These are phyloP conservation scores for Chlamydomonas schloesseri DNA, from an alignment of 139 green algal species.

Conservation along the genomic window DNA sequence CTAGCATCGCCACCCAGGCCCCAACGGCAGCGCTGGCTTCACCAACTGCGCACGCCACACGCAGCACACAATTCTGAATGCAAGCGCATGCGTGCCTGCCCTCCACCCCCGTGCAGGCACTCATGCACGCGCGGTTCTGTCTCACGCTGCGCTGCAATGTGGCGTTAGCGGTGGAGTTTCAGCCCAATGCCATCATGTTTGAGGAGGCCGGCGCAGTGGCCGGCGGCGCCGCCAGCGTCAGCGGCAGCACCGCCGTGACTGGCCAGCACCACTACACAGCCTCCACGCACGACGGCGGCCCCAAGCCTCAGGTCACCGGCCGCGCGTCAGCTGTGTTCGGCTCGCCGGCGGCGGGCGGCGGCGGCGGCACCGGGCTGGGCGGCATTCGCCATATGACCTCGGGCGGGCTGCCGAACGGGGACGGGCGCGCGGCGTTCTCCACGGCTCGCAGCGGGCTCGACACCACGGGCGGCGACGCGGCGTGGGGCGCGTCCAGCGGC, in stretches of 20 bases:
- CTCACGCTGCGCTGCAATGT: slow-evolving; percentile 40
- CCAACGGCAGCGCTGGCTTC: no score
- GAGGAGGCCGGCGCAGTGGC: slow-evolving; percentile 21
- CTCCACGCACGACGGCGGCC: background rate
- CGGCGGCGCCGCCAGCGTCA: no score
- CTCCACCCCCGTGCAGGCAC: slow-evolving; percentile 13
- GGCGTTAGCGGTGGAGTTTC: slow-evolving; percentile 39
- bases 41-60: no score
- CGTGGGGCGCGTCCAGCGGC: slow-evolving; percentile 2
- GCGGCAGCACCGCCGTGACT: background rate
- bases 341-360: background rate
- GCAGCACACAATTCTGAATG: no score
- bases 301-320: background rate
- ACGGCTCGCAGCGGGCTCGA: slow-evolving; percentile 11
- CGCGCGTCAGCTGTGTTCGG: background rate
- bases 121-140: slow-evolving; percentile 44
- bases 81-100: no score
- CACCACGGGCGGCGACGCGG: background rate
- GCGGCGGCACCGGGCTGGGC: background rate
- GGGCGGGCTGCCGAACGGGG: background rate
- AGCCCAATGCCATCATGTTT: slow-evolving; percentile 47
- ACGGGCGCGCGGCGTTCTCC: background rate
- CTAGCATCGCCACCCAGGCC: no score
- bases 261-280: no score
- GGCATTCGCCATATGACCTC: background rate